phyloP scores from a whole-genome alignment of 768 basidiomycete species.

The Kondoa subrosea region DNA sequence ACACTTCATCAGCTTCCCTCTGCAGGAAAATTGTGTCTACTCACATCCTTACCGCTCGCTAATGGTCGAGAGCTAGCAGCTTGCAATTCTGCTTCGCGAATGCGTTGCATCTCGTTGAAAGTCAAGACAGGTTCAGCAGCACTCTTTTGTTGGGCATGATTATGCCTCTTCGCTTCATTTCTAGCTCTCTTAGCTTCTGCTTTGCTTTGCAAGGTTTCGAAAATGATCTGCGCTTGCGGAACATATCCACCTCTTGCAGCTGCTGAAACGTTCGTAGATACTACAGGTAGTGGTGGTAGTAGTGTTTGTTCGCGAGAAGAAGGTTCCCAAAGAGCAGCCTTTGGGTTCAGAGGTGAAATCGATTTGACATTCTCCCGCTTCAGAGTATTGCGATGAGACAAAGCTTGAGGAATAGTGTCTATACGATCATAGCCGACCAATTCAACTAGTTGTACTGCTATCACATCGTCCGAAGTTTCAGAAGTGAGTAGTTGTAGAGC shows the following conservation, averaged over 20 bases:
- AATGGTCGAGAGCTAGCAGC: conserved; percentile 9
- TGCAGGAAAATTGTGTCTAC: conserved; percentile 10
- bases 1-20: conserved; percentile 6
- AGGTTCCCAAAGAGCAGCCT: background rate
- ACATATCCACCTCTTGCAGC: conserved; percentile 8
- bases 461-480: conserved; percentile 42
- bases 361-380: conserved; percentile 18
- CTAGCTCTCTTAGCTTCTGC: conserved; percentile 20
- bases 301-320: too few relatives aligned
- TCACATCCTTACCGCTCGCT: conserved; percentile 14
- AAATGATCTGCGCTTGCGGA: conserved; percentile 19
- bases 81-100: conserved; percentile 8
- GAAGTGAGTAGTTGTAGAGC: background rate
- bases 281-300: background rate
- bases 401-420: conserved; percentile 54
- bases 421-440: conserved; percentile 69
- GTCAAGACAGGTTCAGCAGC: background rate
- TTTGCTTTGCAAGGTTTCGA: conserved; percentile 17
- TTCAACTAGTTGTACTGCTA: conserved; percentile 62
- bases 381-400: conserved; percentile 42
- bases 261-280: background rate
- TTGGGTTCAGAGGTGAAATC: background rate
- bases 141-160: conserved; percentile 9
- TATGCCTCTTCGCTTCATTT: conserved; percentile 16
- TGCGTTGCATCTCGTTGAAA: background rate